Evolutionary conservation across 352 stramenopile genomes (phyloP), one percentile per base, ranked within the genome.

Genomic region (Phytophthora europaea): DNA sequence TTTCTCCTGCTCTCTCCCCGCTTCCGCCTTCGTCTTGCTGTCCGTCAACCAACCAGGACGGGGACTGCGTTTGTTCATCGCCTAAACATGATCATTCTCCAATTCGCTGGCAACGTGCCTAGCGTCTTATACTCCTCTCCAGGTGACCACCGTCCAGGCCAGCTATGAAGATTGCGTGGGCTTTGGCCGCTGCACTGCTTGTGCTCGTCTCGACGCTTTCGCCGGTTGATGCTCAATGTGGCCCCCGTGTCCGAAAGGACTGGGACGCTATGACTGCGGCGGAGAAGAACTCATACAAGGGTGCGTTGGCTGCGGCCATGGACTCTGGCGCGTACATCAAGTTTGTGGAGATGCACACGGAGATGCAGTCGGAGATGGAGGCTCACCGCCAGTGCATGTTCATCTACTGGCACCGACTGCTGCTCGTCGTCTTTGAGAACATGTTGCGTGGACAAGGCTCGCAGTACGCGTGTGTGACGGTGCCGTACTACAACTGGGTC

Each of bases 401-500:
- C 67, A 82, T 92, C 43, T 94, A 93, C 77, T 97, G 90, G 90
- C 88, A 95, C 56, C 86, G 88, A 15, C 67, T 82, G 2, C 76
- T 95, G 6, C 76, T 97, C 0, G 40, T 85, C 0, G 84, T 43
- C 1, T 97, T 92, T 56, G 90, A 97, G 66, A 97, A 95, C 73
- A 95, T 97, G 87, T 73, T 97, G 4, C 90, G 89, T 12, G 78
- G 65, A 0, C 82, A 93, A 64, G 84, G 79, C 13, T 3, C 67
- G 0, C 40, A 70, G 9, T 96, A 81, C 38, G 85, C 77, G 1
- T 97, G 90, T 65, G 75, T 96, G 54, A 96, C 90, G 18, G 50
- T 97, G 13, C 90, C 89, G 9, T 95, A 94, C 73, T 94, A 85
- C 65, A 90, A 97, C 67, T 93, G 82, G 74, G 78, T 94, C 34